Conservation (phyloP, 805 yeast species). For the Suhomyces sp. region DNA sequence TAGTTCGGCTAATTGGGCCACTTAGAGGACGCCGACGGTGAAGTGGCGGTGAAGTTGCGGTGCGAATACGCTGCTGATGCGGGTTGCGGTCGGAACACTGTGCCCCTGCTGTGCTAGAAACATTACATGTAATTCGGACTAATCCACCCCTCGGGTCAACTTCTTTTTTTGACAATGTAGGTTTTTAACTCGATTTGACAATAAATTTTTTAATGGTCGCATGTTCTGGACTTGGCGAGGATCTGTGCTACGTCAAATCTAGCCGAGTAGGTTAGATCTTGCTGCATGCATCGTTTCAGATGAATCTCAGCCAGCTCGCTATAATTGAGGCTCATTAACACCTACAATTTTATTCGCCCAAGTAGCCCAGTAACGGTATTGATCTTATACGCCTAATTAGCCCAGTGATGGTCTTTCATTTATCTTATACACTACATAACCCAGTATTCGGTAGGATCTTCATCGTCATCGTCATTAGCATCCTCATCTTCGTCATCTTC, state of each 20-base stretch:
- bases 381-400: too few relatives aligned
- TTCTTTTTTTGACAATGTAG: neutral
- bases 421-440: neutral
- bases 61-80: neutral
- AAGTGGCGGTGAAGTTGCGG: neutral
- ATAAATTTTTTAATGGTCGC: neutral
- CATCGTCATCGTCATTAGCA: slow-evolving; percentile 12
- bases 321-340: neutral
- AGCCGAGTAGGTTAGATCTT: neutral
- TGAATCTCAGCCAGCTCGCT: neutral
- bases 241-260: neutral
- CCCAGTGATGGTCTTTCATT: too few relatives aligned
- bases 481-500: slow-evolving; percentile 13
- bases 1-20: neutral
- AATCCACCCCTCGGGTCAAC: neutral
- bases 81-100: too few relatives aligned
- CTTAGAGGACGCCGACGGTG: neutral
- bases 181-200: neutral
- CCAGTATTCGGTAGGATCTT: slow-evolving; percentile 11
- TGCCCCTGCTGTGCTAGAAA: neutral
- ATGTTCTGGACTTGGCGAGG: neutral
- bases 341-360: too few relatives aligned
- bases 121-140: too few relatives aligned
- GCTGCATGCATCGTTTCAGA: neutral
- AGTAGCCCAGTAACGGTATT: too few relatives aligned